A percentile compares a stretch with the other conserved stretches of the same genome.
Evolutionary conservation across 1,139 yeast species (phyloP).

Genomic region (Protomyces gravidus): DNA sequence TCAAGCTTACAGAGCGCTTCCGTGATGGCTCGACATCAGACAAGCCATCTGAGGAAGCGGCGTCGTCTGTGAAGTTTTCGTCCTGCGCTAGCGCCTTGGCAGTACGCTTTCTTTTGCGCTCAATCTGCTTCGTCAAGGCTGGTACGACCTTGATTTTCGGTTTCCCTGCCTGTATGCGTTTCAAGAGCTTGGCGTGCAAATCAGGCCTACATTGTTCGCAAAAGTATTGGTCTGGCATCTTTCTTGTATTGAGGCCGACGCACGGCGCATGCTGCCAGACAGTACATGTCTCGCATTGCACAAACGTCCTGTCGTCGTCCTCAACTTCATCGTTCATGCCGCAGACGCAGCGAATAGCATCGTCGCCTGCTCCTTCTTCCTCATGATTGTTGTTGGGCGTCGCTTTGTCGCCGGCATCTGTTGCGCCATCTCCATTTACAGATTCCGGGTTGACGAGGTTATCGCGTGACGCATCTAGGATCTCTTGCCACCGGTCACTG

Average conservation of each 20-base stretch:
- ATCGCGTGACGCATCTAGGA: conserved; percentile 20
- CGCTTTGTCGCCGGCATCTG: conserved; percentile 16
- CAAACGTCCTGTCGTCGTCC: conserved; percentile 53
- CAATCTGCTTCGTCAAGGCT: conserved; percentile 20
- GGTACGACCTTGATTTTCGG: conserved; percentile 1
- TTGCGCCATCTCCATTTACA: conserved; percentile 19
- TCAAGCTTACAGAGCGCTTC: background rate
- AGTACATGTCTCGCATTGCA: conserved; percentile 70
- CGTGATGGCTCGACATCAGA: background rate
- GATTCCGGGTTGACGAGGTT: conserved; percentile 18
- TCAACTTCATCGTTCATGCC: conserved; percentile 54
- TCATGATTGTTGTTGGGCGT: background rate
- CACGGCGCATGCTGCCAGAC: conserved; percentile 86
- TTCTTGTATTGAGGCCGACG: conserved; percentile 48
- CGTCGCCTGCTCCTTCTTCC: conserved; percentile 35
- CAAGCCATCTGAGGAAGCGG: background rate
- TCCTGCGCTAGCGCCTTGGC: conserved; percentile 15
- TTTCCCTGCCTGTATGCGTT: conserved; percentile 30
- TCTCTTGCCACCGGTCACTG: conserved; percentile 26
- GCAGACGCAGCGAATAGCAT: conserved; percentile 63
- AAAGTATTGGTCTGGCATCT: conserved; percentile 48
- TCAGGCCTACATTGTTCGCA: conserved; percentile 53
- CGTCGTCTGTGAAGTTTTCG: background rate
- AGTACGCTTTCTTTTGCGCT: conserved; percentile 10
- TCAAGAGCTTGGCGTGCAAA: conserved; percentile 39